These are phyloP conservation scores for Eutypa lata DNA, from an alignment of 2,329 filamentous ascomycete species.

Conservation along the genomic window DNA sequence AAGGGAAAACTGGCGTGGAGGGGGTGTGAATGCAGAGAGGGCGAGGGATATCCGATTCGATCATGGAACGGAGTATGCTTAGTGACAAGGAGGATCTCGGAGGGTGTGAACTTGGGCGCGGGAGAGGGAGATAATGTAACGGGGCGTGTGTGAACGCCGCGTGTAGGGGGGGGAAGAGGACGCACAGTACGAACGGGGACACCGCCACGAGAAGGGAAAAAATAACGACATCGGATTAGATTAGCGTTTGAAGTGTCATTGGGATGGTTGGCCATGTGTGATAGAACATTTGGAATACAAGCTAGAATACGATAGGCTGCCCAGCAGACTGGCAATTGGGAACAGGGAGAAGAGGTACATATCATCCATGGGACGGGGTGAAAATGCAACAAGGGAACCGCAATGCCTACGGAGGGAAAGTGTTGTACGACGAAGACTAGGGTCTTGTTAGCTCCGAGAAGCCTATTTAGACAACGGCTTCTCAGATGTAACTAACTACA, in stretches of 20 bases:
- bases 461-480: neutral
- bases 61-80: neutral
- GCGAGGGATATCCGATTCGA: slow-evolving; percentile 2
- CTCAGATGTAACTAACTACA: no score
- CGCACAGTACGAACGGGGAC: neutral
- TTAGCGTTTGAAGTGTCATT: neutral
- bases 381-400: neutral
- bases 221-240: slow-evolving; percentile 6
- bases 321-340: slow-evolving; percentile 1
- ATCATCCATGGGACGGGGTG: neutral
- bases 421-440: neutral
- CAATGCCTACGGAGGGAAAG: neutral
- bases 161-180: neutral
- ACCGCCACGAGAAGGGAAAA: neutral
- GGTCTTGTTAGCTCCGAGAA: neutral
- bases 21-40: slow-evolving; percentile 21
- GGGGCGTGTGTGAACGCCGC: neutral
- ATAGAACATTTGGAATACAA: neutral
- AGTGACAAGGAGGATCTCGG: neutral
- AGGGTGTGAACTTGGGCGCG: neutral
- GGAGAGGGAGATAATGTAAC: neutral
- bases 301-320: slow-evolving; percentile 1
- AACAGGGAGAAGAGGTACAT: neutral
- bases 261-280: neutral
- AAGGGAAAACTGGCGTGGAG: slow-evolving; percentile 14